phyloP scores from a whole-genome alignment of 352 stramenopile genomes.

The Globisporangium sylvaticum region DNA sequence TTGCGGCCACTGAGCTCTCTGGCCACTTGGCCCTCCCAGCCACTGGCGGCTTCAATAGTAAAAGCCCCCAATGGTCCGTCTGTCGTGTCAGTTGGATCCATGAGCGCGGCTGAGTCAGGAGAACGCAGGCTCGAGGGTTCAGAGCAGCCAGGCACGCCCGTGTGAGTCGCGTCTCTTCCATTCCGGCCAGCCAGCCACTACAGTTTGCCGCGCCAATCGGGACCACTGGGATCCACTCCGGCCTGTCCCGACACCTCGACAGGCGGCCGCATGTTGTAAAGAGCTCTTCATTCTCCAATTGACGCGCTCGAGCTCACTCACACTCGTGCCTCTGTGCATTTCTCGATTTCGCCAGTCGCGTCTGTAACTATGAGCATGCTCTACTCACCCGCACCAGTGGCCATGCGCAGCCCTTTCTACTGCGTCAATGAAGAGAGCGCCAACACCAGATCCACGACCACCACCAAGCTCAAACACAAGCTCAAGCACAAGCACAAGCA shows the following conservation, averaged over 20 bases:
- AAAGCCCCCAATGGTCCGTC: background rate
- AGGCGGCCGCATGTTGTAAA: background rate
- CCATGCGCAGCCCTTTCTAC: slow-evolving; percentile 13
- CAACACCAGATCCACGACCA: background rate
- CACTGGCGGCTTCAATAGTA: background rate
- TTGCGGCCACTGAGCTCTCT: background rate
- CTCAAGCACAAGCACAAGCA: background rate
- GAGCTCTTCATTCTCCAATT: slow-evolving; percentile 10
- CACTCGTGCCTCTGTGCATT: background rate
- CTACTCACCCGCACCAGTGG: background rate
- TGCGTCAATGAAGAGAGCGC: background rate
- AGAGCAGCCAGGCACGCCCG: slow-evolving; percentile 7
- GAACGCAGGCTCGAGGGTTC: background rate
- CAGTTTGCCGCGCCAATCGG: background rate
- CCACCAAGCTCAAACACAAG: background rate
- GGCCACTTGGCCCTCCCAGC: background rate
- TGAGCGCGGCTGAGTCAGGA: background rate
- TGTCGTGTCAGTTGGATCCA: background rate
- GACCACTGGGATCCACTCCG: background rate
- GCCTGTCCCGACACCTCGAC: background rate
- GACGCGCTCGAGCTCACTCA: slow-evolving; percentile 1
- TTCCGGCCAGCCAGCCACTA: background rate
- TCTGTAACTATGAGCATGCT: background rate
- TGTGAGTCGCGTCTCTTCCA: background rate
- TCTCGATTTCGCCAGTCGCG: background rate